Evolutionary conservation across 495 filamentous ascomycete genomes (phyloP).

Genomic region (Paragyromitra xinjiangensis): DNA sequence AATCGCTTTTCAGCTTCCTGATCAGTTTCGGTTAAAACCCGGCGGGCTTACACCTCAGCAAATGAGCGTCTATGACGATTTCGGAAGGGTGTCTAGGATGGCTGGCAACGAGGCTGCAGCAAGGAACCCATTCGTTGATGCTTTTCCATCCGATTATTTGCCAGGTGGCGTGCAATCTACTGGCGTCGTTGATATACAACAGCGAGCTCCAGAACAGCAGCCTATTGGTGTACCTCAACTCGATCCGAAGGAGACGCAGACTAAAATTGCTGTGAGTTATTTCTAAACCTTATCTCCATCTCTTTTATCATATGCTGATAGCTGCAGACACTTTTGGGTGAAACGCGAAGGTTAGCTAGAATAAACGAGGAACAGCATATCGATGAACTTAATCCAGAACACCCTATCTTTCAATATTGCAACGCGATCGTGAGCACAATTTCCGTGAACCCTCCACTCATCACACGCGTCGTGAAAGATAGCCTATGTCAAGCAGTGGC

Average conservation of each 20-base stretch:
- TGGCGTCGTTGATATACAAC: conserved; percentile 44
- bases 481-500: conserved; percentile 48
- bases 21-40: conserved; percentile 81
- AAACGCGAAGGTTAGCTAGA: conserved; percentile 49
- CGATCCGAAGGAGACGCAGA: conserved; percentile 45
- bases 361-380: conserved; percentile 51
- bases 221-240: conserved; percentile 41
- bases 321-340: conserved; percentile 33
- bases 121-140: conserved; percentile 46
- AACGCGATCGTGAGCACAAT: conserved; percentile 49
- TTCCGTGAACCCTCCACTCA: conserved; percentile 46
- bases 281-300: background rate
- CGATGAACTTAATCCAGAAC: conserved; percentile 53
- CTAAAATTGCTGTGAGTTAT: conserved; percentile 44
- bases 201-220: conserved; percentile 36
- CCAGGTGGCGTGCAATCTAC: conserved; percentile 41
- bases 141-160: conserved; percentile 47
- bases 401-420: conserved; percentile 51
- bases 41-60: conserved; percentile 89
- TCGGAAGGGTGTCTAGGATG: conserved; percentile 67
- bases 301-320: conserved; percentile 11
- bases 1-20: conserved; percentile 87
- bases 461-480: conserved; percentile 49
- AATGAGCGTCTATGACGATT: conserved; percentile 94
- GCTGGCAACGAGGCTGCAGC: conserved; percentile 36